Base-by-base conservation (phyloP, 768 basidiomycete species). In the Lentinula sp. region DNA sequence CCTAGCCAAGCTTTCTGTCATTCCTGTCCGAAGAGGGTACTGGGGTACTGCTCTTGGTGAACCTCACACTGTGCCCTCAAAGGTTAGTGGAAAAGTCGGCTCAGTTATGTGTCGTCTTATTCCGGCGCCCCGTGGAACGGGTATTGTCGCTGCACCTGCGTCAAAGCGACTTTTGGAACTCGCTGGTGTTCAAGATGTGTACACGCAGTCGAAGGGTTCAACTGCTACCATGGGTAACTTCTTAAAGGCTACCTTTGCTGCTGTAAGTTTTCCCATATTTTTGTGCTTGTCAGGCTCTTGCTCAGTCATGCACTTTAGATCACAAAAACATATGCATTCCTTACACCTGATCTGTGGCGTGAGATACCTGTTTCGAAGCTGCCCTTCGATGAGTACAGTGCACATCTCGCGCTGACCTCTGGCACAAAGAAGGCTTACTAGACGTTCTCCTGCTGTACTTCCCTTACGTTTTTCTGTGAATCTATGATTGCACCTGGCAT, bases 31-130 rank as follows among this genome's bases (percentile, higher is more conserved):
- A 70, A 83, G 97, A 78, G 97, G 97, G 68, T 99, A 99, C 85
- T 99, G 97, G 97, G 97, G 97, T 81, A 92, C 94, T 70, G 91
- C 93, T 70, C 95, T 99, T 70, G 95, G 94, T 79, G 93, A 96
- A 71, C 97, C 97, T 61, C 97, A 99, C 82, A 99, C 97, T 63
- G 95, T 99, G 60, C 97, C 97, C 49, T 93, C 91, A 72, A 99
- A 99, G 80, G 95, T 98, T 72, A 89, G 88, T 77, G 97, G 97
- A 65, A 98, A 98, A 84, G 91, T 93, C 68, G 97, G 95, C 64
- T 98, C 96, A 64, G 97, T 99, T 78, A 97, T 94, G 93, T 97
- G 95, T 78, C 92, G 95, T 71, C 86, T 99, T 70, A 95, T 99
- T 71, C 96, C 97, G 68, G 97, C 96, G 48, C 95, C 95, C 60